Evolutionary conservation across 2,329 filamentous ascomycete genomes (phyloP).

Genomic region (Bisporella sp.): DNA sequence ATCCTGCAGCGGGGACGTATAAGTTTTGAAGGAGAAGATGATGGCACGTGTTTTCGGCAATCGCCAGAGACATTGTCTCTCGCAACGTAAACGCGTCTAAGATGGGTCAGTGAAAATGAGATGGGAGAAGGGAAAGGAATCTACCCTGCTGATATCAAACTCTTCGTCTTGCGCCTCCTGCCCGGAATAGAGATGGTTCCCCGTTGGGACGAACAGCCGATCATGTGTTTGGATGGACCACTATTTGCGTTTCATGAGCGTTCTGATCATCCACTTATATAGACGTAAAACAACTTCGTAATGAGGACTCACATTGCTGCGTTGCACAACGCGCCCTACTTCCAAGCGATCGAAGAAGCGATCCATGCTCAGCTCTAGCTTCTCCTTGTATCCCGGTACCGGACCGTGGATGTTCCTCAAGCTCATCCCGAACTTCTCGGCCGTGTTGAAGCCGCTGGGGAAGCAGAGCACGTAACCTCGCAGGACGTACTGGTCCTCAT

Average conservation of each 20-base stretch:
- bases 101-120: neutral
- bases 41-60: slow-evolving; percentile 45
- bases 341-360: slow-evolving; percentile 49
- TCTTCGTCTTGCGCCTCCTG: slow-evolving; percentile 29
- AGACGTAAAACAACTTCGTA: neutral
- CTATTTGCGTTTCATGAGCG: slow-evolving; percentile 4
- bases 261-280: neutral
- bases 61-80: slow-evolving; percentile 55
- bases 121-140: slow-evolving; percentile 3
- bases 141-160: slow-evolving; percentile 37
- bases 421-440: slow-evolving; percentile 43
- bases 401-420: slow-evolving; percentile 50
- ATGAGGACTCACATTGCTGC: slow-evolving; percentile 38
- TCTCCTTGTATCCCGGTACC: slow-evolving; percentile 49
- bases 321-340: slow-evolving; percentile 45
- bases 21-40: slow-evolving; percentile 58
- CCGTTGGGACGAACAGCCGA: slow-evolving; percentile 31
- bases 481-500: slow-evolving; percentile 39
- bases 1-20: slow-evolving; percentile 46
- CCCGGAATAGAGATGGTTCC: slow-evolving; percentile 35
- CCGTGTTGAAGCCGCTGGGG: slow-evolving; percentile 50
- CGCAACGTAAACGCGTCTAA: slow-evolving; percentile 43
- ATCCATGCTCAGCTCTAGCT: slow-evolving; percentile 54
- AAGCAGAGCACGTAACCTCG: slow-evolving; percentile 49
- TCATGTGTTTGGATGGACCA: slow-evolving; percentile 39